Base-by-base conservation (phyloP, 1,284 basidiomycete species). In the Pisolithus thermaeus region DNA sequence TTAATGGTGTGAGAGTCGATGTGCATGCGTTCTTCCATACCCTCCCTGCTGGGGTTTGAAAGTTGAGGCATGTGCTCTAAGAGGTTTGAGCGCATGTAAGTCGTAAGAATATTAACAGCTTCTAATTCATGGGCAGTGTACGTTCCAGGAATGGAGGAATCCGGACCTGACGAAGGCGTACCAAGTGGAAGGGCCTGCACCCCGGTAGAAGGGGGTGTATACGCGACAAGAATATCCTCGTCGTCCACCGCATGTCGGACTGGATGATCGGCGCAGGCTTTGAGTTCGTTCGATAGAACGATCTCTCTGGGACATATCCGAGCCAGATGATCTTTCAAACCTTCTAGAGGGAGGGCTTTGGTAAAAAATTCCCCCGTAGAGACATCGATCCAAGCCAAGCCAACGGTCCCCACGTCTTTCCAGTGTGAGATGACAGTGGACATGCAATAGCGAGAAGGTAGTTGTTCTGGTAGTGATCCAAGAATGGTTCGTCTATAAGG, bases 361-460 rank as follows among this genome's bases (percentile, higher is more conserved):
- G 88, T 86, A 67, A 90, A 94, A 68, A 95, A 92, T 62, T 95
- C 91, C 54, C 94, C 93, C 0, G 94, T 97, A 4, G 93, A 94
- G n/a, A 95, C 81, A 64, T 97, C 95, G 27, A 92, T 92, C 85
- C 93, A 97, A 2, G 93, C 92, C 30, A 97, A 71, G 3, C 87
- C 89, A 28, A 57, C 37, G 7, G 61, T 51, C 37, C 49, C 54
- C 38, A 30, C 42, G 49, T 46, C 42, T 9, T 45, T 36, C 51
- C 40, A 36, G 45, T 32, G 52, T 51, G n/a, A 28, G 28, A 30
- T 14, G 50, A 35, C 11, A 57, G 7, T 46, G 50, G 53, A 4
- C 69, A 36, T n/a, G 74, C 71, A 41, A 95, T 73, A 7, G 92
- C 80, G 23, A 97, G 78, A 35, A 97, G 77, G 61, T 90, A 97